A percentile compares a stretch with the other conserved stretches of the same genome.
phyloP scores from a whole-genome alignment of 257 asterid genomes.

The Fraxinus excelsior region DNA sequence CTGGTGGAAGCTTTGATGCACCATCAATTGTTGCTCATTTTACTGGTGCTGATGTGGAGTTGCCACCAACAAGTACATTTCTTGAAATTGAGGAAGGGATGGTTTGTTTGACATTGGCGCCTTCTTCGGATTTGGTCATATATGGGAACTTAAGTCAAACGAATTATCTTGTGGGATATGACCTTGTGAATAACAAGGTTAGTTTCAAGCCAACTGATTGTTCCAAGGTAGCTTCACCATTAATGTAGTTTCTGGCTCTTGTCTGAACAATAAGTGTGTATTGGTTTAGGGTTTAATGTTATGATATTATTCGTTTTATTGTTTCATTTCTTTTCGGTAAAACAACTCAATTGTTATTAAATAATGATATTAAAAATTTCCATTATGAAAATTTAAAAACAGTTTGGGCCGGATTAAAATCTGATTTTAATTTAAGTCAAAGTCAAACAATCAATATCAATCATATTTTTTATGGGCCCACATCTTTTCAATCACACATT shows the following conservation, averaged over 20 bases:
- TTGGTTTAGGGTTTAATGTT: too few species aligned
- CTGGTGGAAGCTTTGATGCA: not conserved
- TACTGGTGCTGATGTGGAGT: conserved; percentile 43
- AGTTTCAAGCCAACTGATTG: conserved; percentile 48
- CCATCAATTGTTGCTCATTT: conserved; percentile 48
- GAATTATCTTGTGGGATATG: conserved; percentile 54
- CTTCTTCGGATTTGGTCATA: conserved; percentile 30
- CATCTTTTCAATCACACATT: too few species aligned
- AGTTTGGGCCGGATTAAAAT: too few species aligned
- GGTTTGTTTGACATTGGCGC: conserved; percentile 41
- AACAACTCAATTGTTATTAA: too few species aligned
- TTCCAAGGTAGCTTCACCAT: conserved; percentile 22
- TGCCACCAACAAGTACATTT: conserved; percentile 36
- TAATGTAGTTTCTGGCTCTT: not conserved
- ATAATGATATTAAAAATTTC: too few species aligned
- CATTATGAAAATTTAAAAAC: too few species aligned
- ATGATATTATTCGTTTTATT: not conserved
- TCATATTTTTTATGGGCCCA: too few species aligned
- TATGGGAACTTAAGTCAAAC: conserved; percentile 53
- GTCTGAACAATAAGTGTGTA: not conserved
- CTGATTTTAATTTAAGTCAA: too few species aligned
- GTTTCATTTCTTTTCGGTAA: not conserved
- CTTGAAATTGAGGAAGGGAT: conserved; percentile 37
- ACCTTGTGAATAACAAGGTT: conserved; percentile 36
- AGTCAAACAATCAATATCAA: too few species aligned